These are phyloP conservation scores for Lavandula angustifolia DNA, from an alignment of 257 asterid genomes.

Conservation along the genomic window DNA sequence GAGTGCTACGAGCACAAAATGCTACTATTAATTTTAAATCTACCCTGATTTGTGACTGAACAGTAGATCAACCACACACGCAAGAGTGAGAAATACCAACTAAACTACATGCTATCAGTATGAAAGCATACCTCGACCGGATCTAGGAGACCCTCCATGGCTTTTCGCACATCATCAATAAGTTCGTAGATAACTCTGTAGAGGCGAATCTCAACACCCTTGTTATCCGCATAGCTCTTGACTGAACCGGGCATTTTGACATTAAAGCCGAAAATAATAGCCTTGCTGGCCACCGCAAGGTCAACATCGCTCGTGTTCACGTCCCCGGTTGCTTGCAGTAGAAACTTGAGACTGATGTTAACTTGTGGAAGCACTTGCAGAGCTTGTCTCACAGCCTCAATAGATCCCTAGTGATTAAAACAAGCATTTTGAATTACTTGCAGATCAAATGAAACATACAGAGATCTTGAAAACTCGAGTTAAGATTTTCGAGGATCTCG, in stretches of 20 bases:
- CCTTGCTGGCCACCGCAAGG: slow-evolving; percentile 93
- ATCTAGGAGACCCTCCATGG: slow-evolving; percentile 98
- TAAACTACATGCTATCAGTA: not conserved
- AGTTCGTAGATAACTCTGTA: slow-evolving; percentile 91
- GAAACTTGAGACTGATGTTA: slow-evolving; percentile 89
- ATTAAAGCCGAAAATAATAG: slow-evolving; percentile 85
- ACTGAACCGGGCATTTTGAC: slow-evolving; percentile 81
- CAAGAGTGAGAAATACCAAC: no score
- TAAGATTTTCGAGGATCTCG: slow-evolving; percentile 13
- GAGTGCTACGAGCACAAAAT: not conserved
- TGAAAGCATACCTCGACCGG: slow-evolving; percentile 68
- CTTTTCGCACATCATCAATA: slow-evolving; percentile 86
- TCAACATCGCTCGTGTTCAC: slow-evolving; percentile 85
- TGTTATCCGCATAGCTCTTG: slow-evolving; percentile 74
- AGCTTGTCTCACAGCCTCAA: slow-evolving; percentile 90
- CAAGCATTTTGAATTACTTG: slow-evolving; percentile 20
- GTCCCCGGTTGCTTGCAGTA: slow-evolving; percentile 91
- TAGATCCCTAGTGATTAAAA: slow-evolving; percentile 65
- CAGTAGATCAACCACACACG: no score
- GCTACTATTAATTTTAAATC: no score
- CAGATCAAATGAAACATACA: slow-evolving; percentile 2
- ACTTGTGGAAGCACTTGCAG: slow-evolving; percentile 90
- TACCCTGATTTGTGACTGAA: no score
- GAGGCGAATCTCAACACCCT: slow-evolving; percentile 73
- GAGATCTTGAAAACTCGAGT: no score